Percentiles rank a stretch among this genome's conserved stretches.
These are phyloP conservation scores for Ophiostoma triangulosporum DNA, from an alignment of 2,329 filamentous ascomycete genomes.

Conservation along the genomic window DNA sequence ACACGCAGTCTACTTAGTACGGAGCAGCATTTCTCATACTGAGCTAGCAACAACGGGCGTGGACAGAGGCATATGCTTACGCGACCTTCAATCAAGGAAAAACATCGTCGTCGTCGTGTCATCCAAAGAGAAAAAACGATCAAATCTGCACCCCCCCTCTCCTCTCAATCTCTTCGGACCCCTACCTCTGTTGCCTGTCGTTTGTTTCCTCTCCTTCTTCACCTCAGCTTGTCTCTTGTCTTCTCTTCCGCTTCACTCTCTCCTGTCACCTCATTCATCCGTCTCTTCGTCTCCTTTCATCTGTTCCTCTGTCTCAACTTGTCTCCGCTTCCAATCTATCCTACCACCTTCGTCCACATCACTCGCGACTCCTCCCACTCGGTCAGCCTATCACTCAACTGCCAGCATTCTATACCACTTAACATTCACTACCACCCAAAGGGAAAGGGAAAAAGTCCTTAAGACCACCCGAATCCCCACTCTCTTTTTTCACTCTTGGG, in stretches of 20 bases:
- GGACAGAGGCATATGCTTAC: background rate
- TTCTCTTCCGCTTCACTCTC: background rate
- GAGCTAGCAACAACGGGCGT: background rate
- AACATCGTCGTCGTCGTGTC: background rate
- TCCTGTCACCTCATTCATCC: background rate
- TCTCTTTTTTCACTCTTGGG: conserved; percentile 2
- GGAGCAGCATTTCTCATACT: background rate
- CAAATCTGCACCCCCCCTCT: background rate
- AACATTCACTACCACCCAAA: background rate
- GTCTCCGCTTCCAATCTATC: background rate
- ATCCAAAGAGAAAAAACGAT: background rate
- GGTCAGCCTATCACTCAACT: background rate
- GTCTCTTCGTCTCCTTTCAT: background rate
- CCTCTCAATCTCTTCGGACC: background rate
- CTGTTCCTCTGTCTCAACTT: background rate
- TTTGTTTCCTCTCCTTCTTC: background rate
- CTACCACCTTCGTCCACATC: conserved; percentile 1
- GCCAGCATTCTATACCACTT: background rate
- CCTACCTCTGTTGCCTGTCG: background rate
- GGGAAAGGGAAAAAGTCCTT: conserved; percentile 3
- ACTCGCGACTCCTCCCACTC: background rate
- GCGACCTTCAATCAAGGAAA: background rate
- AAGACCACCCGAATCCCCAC: conserved; percentile 8
- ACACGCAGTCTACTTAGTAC: background rate
- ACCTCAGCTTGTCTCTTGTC: background rate